Evolutionary conservation across 495 filamentous ascomycete species (phyloP), one percentile per base, ranked within the genome.

Genomic region (Trichoderma orchidacearum): DNA sequence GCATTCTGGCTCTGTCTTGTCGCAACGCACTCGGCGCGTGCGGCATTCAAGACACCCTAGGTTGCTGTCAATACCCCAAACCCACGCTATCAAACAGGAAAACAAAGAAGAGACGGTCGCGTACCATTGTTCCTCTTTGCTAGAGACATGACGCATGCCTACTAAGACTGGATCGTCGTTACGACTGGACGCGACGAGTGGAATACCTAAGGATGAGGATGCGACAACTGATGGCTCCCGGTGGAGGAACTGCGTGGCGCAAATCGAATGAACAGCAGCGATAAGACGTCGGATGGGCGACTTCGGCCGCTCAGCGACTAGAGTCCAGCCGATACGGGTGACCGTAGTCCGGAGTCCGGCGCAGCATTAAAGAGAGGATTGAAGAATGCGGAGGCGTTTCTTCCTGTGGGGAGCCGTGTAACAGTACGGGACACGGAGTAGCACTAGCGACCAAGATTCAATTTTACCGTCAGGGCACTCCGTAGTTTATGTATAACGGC

Each of bases 1-100:
- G 41, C 41, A 48, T 27, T 48, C 41, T 6, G 41, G 41, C 41
- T 48, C 41, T 27, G 41, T 48, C 41, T 48, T 48, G 15, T 48
- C 41, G 41, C 41, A 48, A 25, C 41, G 41, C 41, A 48, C 41
- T 48, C 41, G 41, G 41, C 41, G 41, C 41, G 41, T 48, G 41
- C 41, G 41, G 21, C 41, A 48, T 11, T 48, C 41, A 23, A 48
- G 41, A 48, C 41, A 48, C 5, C 41, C 41, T 48, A 11, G 41
- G 23, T 13, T 27, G 27, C 21, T 25, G 41, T 48, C 18, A 48
- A 25, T 12, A 13, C 27, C 27, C n/a, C 11, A 25, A 27, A 13
- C 27, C 27, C n/a, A 27, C 41, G 41, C 21, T 18, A 9, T 27
- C 11, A 48, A 25, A 11, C 11, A 23, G 3, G 21, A 48, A 1